Evolutionary conservation across 176 grass and related monocot genomes (phyloP), one percentile per base, ranked within the genome.

Genomic region (Cenchrus americanus): DNA sequence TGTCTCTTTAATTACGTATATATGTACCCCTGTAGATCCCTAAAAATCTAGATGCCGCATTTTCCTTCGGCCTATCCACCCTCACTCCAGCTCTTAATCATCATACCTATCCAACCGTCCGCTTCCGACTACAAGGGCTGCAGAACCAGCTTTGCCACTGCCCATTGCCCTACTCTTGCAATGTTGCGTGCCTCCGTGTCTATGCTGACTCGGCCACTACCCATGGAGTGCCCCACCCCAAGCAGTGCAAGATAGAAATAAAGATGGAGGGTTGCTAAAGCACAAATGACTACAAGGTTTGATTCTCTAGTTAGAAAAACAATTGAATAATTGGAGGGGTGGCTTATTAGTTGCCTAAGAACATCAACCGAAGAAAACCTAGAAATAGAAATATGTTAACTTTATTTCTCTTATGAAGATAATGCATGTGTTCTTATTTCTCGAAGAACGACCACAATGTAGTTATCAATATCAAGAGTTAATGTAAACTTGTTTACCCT

Each of bases 121-220:
- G n/a, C 21, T 60, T 60, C n/a, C n/a, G 3, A 61, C 58, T 61
- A 24, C 58, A 61, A 61, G n/a, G 58, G 58, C 58, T 1, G 58
- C 58, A 61, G n/a, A 61, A 61, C n/a, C n/a, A 24, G 2, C n/a
- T 61, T 24, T n/a, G 6, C 19, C 18, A 7, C 19, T 57, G 19
- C 18, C 54, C 54, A 57, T 57, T 59, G n/a, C 58, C 58, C n/a
- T 61, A 61, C 58, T 24, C 58, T 61, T 61, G 58, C 58, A 61
- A 10, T 61, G 58, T n/a, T 61, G n/a, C 22, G 8, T 37, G 34
- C 34, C 34, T 37, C 34, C 4, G 34, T 3, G 9, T 24, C n/a
- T 12, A 61, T 61, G 58, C n/a, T 24, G 3, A 61, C 58, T 24
- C n/a, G 11, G n/a, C 3, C n/a, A 61, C 9, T 60, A 61, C 3